A percentile compares a stretch with the other conserved stretches of the same genome.
These are phyloP conservation scores for Ustilago shanxiensis DNA, from an alignment of 1,284 basidiomycete genomes.

Conservation along the genomic window DNA sequence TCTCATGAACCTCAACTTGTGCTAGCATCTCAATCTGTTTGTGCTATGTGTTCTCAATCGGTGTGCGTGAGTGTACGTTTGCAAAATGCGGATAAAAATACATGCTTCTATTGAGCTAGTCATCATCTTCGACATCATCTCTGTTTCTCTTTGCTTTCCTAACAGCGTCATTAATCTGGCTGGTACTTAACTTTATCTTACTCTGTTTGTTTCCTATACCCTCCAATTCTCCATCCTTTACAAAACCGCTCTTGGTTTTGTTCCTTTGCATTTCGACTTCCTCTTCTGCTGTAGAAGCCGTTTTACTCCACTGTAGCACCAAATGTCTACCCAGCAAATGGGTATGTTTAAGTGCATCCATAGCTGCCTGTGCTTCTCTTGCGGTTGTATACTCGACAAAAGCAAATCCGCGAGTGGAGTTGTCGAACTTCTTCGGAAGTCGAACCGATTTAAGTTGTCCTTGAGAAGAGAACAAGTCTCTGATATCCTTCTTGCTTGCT, in stretches of 20 bases:
- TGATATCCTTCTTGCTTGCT: constrained; percentile 90
- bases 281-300: constrained; percentile 47
- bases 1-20: background rate
- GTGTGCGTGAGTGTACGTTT: background rate
- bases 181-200: constrained; percentile 53
- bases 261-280: constrained; percentile 53
- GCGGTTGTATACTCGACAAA: constrained; percentile 80
- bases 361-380: constrained; percentile 62
- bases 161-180: constrained; percentile 50
- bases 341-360: constrained; percentile 80
- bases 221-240: constrained; percentile 1
- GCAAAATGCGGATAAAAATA: too few species aligned
- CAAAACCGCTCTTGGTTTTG: constrained; percentile 44
- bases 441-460: constrained; percentile 77
- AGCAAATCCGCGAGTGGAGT: constrained; percentile 82
- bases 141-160: constrained; percentile 26
- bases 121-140: constrained; percentile 47
- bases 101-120: too few species aligned
- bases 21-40: too few species aligned
- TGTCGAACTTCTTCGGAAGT: constrained; percentile 79
- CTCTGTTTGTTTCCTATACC: constrained; percentile 12
- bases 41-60: too few species aligned
- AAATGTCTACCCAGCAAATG: constrained; percentile 95
- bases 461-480: constrained; percentile 81
- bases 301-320: constrained; percentile 88